Evolutionary conservation across 495 filamentous ascomycete species (phyloP).

Genomic region (Bombardia bombarda): DNA sequence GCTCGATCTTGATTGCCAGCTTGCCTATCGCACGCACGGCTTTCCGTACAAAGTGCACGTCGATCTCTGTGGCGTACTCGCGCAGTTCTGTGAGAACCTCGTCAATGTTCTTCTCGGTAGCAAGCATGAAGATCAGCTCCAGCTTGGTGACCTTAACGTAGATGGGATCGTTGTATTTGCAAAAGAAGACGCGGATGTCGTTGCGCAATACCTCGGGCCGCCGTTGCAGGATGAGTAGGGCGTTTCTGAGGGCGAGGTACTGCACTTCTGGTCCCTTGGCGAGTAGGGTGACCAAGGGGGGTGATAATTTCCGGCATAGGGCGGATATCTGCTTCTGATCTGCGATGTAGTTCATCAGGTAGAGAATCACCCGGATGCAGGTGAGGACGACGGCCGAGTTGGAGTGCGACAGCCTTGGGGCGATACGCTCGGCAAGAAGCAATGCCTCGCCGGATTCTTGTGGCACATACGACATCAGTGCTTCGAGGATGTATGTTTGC

Average conservation of each 20-base stretch:
- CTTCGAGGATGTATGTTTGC: slow-evolving; percentile 97
- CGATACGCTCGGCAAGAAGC: slow-evolving; percentile 85
- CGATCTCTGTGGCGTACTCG: slow-evolving; percentile 98
- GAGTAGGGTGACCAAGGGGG: slow-evolving; percentile 88
- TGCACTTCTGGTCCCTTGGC: slow-evolving; percentile 97
- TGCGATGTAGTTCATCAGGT: slow-evolving; percentile 97
- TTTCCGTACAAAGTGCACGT: slow-evolving; percentile 97
- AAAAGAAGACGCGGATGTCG: slow-evolving; percentile 98
- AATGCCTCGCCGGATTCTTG: slow-evolving; percentile 83
- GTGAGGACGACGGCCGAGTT: slow-evolving; percentile 97
- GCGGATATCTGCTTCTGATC: slow-evolving; percentile 86
- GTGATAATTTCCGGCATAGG: slow-evolving; percentile 87
- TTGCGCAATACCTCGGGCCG: slow-evolving; percentile 90
- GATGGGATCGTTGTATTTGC: slow-evolving; percentile 99
- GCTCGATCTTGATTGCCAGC: slow-evolving; percentile 97
- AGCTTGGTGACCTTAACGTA: slow-evolving; percentile 99
- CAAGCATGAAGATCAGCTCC: slow-evolving; percentile 98
- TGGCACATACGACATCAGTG: slow-evolving; percentile 95
- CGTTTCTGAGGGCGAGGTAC: slow-evolving; percentile 91
- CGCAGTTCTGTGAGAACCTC: slow-evolving; percentile 90
- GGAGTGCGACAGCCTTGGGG: slow-evolving; percentile 87
- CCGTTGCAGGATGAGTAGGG: slow-evolving; percentile 86
- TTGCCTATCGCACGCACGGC: slow-evolving; percentile 97
- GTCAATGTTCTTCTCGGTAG: slow-evolving; percentile 90
- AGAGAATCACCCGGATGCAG: slow-evolving; percentile 90